Evolutionary conservation across 2,329 filamentous ascomycete genomes (phyloP), one percentile per base, ranked within the genome.

Genomic region (Cordyceps javanica): DNA sequence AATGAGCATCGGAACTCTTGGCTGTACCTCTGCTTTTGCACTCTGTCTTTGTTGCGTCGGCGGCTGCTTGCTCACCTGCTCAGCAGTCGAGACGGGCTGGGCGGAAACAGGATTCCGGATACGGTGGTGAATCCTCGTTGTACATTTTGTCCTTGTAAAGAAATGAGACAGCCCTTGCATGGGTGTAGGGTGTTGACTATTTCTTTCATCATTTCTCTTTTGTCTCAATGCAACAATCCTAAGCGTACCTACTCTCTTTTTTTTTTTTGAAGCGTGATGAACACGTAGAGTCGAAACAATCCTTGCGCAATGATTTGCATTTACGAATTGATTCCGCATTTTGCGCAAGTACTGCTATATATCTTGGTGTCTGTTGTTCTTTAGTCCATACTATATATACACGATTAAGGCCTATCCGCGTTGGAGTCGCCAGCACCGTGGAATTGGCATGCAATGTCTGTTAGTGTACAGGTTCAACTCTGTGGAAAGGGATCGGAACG

Each of bases 101-200:
- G 51, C 34, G 50, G 41, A 46, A 57, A 57, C 30, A 51, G 52
- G 39, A 57, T 48, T 21, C 34, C 8, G 36, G 21, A 9, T 26
- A n/a, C 44, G 23, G 34, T n/a, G n/a, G 19, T n/a, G 44, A 52
- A 45, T 59, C 49, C 54, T 57, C 57, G 58, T 60, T 60, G 58
- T 60, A 60, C 41, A 60, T 60, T 60, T 59, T 57, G 57, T 60
- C 58, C 58, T 60, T 55, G 46, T 50, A 59, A 57, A 49, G 46
- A 57, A 51, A 48, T 55, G n/a, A 57, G 21, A 26, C 36, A 19
- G 39, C n/a, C 54, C 58, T 30, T 51, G 41, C 32, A 57, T 56
- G 46, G 53, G 48, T 45, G 49, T 34, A 55, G 30, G 52, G 38
- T 44, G 44, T 57, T 52, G 23, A 30, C 16, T 48, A 28, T 56